Evolutionary conservation across 2,329 filamentous ascomycete genomes (phyloP).

Genomic region (Dactylonectria macrodidyma): DNA sequence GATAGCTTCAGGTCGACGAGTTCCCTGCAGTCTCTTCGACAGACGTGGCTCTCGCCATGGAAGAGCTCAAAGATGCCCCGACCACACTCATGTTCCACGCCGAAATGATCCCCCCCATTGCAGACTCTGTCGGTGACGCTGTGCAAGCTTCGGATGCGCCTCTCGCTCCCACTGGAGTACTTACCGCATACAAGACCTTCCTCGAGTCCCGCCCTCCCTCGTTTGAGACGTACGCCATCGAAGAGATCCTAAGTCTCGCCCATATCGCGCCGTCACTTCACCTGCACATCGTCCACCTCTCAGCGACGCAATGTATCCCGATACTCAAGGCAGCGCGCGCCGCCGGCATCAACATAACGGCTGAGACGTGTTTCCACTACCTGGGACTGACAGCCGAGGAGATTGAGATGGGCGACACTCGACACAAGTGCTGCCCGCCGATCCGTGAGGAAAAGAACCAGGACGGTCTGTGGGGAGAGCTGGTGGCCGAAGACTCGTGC

Average conservation of each 20-base stretch:
- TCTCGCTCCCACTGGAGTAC: slow-evolving; percentile 77
- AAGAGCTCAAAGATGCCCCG: slow-evolving; percentile 81
- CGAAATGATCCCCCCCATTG: slow-evolving; percentile 94
- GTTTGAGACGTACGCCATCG: slow-evolving; percentile 93
- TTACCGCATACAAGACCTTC: slow-evolving; percentile 90
- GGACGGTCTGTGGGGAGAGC: slow-evolving; percentile 88
- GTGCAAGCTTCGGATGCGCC: slow-evolving; percentile 80
- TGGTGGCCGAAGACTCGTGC: slow-evolving; percentile 79
- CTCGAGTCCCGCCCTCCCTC: slow-evolving; percentile 89
- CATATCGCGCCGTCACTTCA: slow-evolving; percentile 85
- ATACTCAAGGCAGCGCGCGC: slow-evolving; percentile 81
- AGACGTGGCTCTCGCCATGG: slow-evolving; percentile 87
- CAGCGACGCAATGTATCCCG: slow-evolving; percentile 89
- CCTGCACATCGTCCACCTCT: slow-evolving; percentile 94
- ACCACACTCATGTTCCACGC: slow-evolving; percentile 99
- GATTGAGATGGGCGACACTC: slow-evolving; percentile 86
- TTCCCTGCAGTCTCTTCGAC: slow-evolving; percentile 89
- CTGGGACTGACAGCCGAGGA: slow-evolving; percentile 87
- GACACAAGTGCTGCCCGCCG: slow-evolving; percentile 96
- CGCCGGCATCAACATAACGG: slow-evolving; percentile 86
- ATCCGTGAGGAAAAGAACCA: slow-evolving; percentile 88
- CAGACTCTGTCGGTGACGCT: slow-evolving; percentile 83
- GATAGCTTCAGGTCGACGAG: slow-evolving; percentile 80
- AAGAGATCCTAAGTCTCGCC: slow-evolving; percentile 87
- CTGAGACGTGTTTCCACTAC: slow-evolving; percentile 97